Percentiles rank a stretch among this genome's conserved stretches.
Evolutionary conservation across 805 yeast genomes (phyloP).

Genomic region (Candida arabinofermentans): DNA sequence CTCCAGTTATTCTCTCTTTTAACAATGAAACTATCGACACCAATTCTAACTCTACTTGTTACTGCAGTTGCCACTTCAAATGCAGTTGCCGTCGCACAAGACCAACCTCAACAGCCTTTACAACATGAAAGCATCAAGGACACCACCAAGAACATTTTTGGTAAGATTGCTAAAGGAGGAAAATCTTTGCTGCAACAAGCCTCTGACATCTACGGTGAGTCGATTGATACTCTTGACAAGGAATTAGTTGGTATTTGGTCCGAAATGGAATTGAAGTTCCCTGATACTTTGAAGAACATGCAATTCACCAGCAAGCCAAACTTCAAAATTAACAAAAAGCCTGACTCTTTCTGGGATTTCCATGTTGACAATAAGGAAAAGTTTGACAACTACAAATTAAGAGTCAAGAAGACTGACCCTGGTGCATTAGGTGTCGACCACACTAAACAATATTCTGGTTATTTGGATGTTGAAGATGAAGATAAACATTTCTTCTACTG

Average conservation of each 20-base stretch:
- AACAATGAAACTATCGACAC: constrained; percentile 1
- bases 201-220: constrained; percentile 47
- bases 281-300: constrained; percentile 48
- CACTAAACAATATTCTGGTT: constrained; percentile 72
- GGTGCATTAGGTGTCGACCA: constrained; percentile 52
- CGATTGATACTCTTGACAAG: constrained; percentile 43
- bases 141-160: constrained; percentile 1
- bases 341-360: constrained; percentile 32
- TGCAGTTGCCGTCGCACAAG: constrained; percentile 7
- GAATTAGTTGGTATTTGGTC: constrained; percentile 55
- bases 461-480: constrained; percentile 60
- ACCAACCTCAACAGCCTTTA: constrained; percentile 11
- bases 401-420: constrained; percentile 46
- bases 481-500: constrained; percentile 89
- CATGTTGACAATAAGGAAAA: constrained; percentile 29
- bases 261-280: constrained; percentile 59
- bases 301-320: constrained; percentile 49
- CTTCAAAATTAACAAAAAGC: constrained; percentile 32
- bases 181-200: constrained; percentile 37
- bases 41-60: constrained; percentile 10
- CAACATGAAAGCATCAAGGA: neutral
- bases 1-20: no score
- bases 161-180: constrained; percentile 3
- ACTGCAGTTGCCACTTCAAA: neutral
- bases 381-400: constrained; percentile 43